Evolutionary conservation across 2,329 filamentous ascomycete genomes (phyloP), one percentile per base, ranked within the genome.

Genomic region (Fusarium goolgardi): DNA sequence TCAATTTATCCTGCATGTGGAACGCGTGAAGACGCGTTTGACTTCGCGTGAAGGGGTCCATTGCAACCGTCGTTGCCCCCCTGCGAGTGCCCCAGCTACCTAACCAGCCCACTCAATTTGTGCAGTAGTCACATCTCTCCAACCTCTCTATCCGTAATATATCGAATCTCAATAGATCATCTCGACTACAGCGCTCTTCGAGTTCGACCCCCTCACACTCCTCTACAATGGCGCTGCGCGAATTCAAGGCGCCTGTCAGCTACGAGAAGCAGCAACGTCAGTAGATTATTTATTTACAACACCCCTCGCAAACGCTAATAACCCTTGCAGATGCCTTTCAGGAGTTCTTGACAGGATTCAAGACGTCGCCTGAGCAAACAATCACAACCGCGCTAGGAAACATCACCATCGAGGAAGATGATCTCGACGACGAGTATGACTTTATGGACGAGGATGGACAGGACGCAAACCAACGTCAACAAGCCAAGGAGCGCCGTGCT

Each of bases 361-460:
- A 99, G 83, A 90, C 90, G 56, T 90, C 85, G 76, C 91, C 83
- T 58, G 88, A 85, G 79, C 86, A 85, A 62, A 87, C 90, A 62
- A 89, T 96, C 71, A 89, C 92, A 39, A 90, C 94, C 77, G 94
- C 94, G 44, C 86, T 99, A 47, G 89, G 93, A 72, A 89, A 91
- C 71, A 88, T 99, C 74, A 91, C 91, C 75, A 91, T 99, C 69
- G 91, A 94, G 78, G 94, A 93, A 75, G 91, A 96, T 80, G 91
- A 91, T 72, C 85, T 92, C 41, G 94, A 91, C 79, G 94, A 97
- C 75, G 93, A 97, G 74, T 93, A 97, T 78, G 94, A 97, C 75
- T 92, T 96, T 76, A 93, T 97, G 89, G 93, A 97, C 77, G 91
- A 94, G 73, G 87, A 89, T 65, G 90, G 92, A 66, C 87, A 88